Base-by-base conservation (phyloP, 495 filamentous ascomycete species). In the Ascodesmis nigricans region DNA sequence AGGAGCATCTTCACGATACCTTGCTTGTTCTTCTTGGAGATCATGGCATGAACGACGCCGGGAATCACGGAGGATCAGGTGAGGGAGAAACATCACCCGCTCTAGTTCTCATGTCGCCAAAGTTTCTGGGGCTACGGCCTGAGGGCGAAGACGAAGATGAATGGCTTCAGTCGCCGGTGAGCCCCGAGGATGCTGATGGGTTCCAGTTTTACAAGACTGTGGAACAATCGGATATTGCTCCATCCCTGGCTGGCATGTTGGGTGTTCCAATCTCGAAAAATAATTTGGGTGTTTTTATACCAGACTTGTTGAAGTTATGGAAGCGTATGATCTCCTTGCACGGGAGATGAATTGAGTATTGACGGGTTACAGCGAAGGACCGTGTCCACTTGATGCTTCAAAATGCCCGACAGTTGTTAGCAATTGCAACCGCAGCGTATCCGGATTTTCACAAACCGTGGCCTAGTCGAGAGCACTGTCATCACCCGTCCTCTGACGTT, bases 31-130 rank as follows among this genome's bases (percentile, higher is more conserved):
- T 99, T 5, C 79, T 71, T 35, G 87, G 87, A 27, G 87, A 99
- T 50, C 87, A 99, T 52, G 87, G 87, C 13, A 99, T 99, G 87
- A 99, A 93, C 46, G 87, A 95, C 45, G 87, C 81, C 23, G 87
- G 87, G 2, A 95, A 95, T 47, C 87, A 99, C 53, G 87, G 87
- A 7, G 87, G 84, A 4, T 91, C 90, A 13, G 75, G 78, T 2
- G 66, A 76, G 11, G 81, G 90, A 4, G 87, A 99, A 58, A 95
- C 87, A 6, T 91, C 83, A 0, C 72, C 87, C 0, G 87, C 87
- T 9, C 56, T 99, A 25, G 63, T 91, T 19, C 93, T 99, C 49
- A 70, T 91, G 22, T 91, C 84, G 7, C 83, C 90, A 3, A 82
- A 78, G 43, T 60, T 99, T 20, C 64, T 69, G 49, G 40, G 54